Base-by-base conservation (phyloP, 2,329 filamentous ascomycete genomes). In the Aspergillus ochraceoroseus region DNA sequence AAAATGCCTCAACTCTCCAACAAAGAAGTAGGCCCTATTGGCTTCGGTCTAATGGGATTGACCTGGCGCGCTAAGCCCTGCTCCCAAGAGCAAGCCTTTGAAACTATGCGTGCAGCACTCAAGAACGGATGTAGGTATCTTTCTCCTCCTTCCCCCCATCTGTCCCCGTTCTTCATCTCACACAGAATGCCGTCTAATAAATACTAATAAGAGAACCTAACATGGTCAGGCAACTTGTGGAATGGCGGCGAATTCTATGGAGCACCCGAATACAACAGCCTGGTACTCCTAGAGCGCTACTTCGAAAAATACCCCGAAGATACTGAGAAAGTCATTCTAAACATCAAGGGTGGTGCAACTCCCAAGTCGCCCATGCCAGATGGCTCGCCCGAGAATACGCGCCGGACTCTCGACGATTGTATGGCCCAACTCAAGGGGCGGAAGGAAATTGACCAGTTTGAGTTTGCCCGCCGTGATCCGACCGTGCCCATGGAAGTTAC, bases 401-500 rank as follows among this genome's bases (percentile, higher is more conserved):
- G 75, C 9, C 63, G 63, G 19, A 77, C 71, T 2, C 62, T 83
- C 19, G 74, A 82, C 44, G 71, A 74, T 7, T 41, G 31, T 18
- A 34, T 41, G 11, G 31, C 31, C 38, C 71, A 72, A 46, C 56
- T 80, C 8, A 55, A 52, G 5, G 73, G 72, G 4, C 66, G 62
- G 37, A 76, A 77, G 58, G 72, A 71, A 53, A 62, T 82, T 26
- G 78, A 81, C 53, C 58, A 78, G 7, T 82, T 80, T 47, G 71
- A 74, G 49, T 70, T 66, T 38, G 71, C 71, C 2, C 67, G 79
- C 14, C 64, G 76, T 25, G 79, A 82, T 51, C 60, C 59, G 32
- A 67, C 67, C 2, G 60, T 63, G 0, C 67, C 71, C 1, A 64
- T 75, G 26, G 69, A 75, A 47, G 18, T 20, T 6, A 35, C 32